Evolutionary conservation across 2,329 filamentous ascomycete species (phyloP).

Genomic region (Diplodia scrobiculata): DNA sequence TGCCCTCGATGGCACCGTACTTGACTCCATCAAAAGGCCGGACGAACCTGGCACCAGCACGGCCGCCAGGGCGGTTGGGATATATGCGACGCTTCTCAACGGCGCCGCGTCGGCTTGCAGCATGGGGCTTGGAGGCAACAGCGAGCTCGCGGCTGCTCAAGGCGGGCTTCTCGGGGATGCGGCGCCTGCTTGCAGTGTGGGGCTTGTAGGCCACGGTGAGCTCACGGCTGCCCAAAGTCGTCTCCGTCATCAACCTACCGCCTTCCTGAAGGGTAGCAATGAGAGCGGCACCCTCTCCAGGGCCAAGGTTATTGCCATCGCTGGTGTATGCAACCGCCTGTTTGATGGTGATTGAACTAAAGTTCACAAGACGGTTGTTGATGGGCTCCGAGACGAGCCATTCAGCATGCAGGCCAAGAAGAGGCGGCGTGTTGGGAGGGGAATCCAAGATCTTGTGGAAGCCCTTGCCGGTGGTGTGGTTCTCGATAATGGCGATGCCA

Average conservation of each 20-base stretch:
- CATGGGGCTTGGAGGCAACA: neutral
- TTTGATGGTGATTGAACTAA: slow-evolving; percentile 26
- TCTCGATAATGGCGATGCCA: slow-evolving; percentile 55
- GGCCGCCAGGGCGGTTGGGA: neutral
- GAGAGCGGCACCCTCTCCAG: neutral
- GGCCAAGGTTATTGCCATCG: slow-evolving; percentile 31
- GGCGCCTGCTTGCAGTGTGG: neutral
- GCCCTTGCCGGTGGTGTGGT: slow-evolving; percentile 55
- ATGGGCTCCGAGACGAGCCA: slow-evolving; percentile 30
- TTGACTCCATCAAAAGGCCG: neutral
- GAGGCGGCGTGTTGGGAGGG: neutral
- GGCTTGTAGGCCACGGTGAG: neutral
- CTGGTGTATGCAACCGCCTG: slow-evolving; percentile 13
- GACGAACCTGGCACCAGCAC: neutral
- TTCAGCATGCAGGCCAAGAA: slow-evolving; percentile 30
- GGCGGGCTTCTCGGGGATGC: neutral
- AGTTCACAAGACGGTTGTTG: slow-evolving; percentile 24
- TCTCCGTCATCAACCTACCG: neutral
- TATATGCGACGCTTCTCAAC: neutral
- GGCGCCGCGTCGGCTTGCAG: neutral
- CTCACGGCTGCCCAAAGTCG: neutral
- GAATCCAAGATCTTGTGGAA: slow-evolving; percentile 55
- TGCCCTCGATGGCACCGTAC: neutral
- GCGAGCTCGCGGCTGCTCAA: neutral
- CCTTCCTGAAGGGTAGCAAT: neutral